Evolutionary conservation across 2,329 filamentous ascomycete genomes (phyloP), one percentile per base, ranked within the genome.

Genomic region (Aspergillus sclerotialis): DNA sequence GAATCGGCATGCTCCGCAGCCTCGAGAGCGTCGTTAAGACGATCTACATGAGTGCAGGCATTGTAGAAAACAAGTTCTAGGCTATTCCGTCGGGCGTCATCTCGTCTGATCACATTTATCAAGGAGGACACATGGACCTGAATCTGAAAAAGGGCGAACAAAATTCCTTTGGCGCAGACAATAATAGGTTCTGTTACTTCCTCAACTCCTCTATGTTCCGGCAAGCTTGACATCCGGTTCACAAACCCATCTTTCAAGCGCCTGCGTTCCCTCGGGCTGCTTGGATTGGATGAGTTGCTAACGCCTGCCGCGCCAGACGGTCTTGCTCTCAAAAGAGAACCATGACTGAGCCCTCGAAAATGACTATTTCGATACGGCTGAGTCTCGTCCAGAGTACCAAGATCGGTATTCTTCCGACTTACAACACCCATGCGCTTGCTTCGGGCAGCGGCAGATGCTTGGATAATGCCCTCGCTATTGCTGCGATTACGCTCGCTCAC

Each of bases 381-480:
- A 31, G 64, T 58, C 49, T 77, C 73, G 37, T 75, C 68, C 19
- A 77, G 57, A 2, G 70, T 68, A 17, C 67, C 65, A 30, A 76
- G 56, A 35, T 73, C 75, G 8, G 67, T 69, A 14, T 70, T 69
- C 49, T 77, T 76, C 48, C 70, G 69, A 29, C 69, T 72, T 21
- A 79, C 68, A 32, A 78, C 70, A 15, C 75, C 77, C 69, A 79
- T 78, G 12, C 77, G 68, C 46, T 76, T 76, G 39, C 67, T 69
- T 16, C 74, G 71, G 18, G 61, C 56, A 19, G 60, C 56, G 23
- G 56, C 52, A 7, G 64, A 61, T 14, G 53, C 67, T 64, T 55
- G 72, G 52, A 61, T 71, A 46, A 75, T 67, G 14, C 75, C 75
- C 54, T 80, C 77, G 41, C 76, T 80, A 40, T 78, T 74, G 48